A percentile compares a stretch with the other conserved stretches of the same genome.
These are phyloP conservation scores for Sequoiadendron giganteum DNA, from an alignment of 75 land plant species.

Conservation along the genomic window DNA sequence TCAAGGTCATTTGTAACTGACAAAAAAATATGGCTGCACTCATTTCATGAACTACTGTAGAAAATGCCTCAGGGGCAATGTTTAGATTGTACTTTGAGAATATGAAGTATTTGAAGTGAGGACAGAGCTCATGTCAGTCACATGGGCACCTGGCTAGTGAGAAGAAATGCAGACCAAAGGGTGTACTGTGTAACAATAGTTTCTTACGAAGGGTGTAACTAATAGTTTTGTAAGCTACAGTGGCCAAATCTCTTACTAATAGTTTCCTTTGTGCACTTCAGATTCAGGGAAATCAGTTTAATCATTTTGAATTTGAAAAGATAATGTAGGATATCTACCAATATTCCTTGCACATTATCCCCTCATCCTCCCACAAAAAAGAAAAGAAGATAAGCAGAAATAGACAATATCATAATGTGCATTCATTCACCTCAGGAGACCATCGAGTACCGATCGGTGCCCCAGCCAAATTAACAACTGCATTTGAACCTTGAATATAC, in stretches of 20 bases:
- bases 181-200: background rate
- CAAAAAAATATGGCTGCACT: background rate
- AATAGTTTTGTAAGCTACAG: background rate
- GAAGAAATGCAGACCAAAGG: background rate
- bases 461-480: constrained; percentile 95
- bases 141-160: background rate
- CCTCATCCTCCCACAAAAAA: background rate
- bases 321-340: background rate
- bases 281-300: background rate
- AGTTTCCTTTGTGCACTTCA: background rate
- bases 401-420: background rate
- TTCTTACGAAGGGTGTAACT: background rate
- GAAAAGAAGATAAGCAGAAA: background rate
- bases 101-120: background rate
- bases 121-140: background rate
- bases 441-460: constrained; percentile 93
- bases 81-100: background rate
- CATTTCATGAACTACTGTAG: background rate
- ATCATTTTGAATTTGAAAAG: background rate
- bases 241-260: background rate
- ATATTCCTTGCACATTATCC: background rate
- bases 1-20: background rate
- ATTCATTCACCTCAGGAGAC: constrained; percentile 77
- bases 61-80: background rate
- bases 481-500: constrained; percentile 79